A percentile compares a stretch with the other conserved stretches of the same genome.
These are phyloP conservation scores for Glycine tomentella DNA, from an alignment of 306 rosid genomes.

Conservation along the genomic window DNA sequence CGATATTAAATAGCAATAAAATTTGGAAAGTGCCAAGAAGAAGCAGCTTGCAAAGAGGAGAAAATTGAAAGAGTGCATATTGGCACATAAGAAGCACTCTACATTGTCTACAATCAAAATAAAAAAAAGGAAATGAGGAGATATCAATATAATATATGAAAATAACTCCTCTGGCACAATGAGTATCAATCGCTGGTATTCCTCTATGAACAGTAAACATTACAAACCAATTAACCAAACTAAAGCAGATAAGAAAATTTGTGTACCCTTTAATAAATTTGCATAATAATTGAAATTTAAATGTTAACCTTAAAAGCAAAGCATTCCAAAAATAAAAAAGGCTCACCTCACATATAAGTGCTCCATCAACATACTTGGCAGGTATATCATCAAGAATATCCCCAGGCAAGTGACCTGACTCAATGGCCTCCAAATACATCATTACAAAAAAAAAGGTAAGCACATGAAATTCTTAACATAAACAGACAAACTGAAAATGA, in stretches of 20 bases:
- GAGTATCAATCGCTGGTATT: conserved; percentile 20
- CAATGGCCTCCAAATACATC: conserved; percentile 81
- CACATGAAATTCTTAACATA: conserved; percentile 7
- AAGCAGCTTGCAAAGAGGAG: no score
- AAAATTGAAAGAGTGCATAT: no score
- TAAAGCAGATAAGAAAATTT: conserved; percentile 22
- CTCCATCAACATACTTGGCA: conserved; percentile 87
- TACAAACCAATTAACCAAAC: conserved; percentile 20
- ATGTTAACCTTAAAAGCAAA: conserved; percentile 33
- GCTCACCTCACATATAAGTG: conserved; percentile 91
- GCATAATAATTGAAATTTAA: conserved; percentile 20
- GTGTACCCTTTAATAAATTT: neutral
- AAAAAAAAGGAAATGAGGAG: neutral
- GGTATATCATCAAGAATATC: conserved; percentile 94
- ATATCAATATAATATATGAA: neutral
- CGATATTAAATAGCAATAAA: no score
- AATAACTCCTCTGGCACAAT: conserved; percentile 24
- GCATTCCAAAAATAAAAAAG: conserved; percentile 40
- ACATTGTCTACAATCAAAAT: conserved; percentile 7
- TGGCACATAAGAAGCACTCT: conserved; percentile 10
- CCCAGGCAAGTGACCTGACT: conserved; percentile 94
- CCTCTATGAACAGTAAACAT: conserved; percentile 10
- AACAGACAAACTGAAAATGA: conserved; percentile 25
- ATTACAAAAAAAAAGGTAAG: conserved; percentile 39
- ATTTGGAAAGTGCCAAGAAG: no score